phyloP scores from a whole-genome alignment of 345 rosid species.

The Salix arbutifolia region DNA sequence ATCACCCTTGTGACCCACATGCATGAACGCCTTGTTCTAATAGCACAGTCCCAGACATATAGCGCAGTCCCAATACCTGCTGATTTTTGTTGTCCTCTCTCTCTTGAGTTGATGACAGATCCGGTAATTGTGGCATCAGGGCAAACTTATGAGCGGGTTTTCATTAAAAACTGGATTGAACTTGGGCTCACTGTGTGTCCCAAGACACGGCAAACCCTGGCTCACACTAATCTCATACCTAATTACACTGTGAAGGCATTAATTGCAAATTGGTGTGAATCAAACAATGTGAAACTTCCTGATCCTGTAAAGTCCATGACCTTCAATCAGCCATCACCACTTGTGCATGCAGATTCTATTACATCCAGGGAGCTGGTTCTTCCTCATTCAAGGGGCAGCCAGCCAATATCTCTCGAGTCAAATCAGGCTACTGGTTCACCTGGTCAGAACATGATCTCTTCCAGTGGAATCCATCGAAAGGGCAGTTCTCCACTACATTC shows the following conservation, averaged over 20 bases:
- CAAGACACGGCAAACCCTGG: constrained; percentile 78
- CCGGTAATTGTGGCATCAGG: constrained; percentile 96
- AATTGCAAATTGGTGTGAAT: constrained; percentile 90
- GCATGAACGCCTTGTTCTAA: constrained; percentile 70
- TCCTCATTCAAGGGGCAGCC: constrained; percentile 32
- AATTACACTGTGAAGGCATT: constrained; percentile 94
- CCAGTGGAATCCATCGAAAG: constrained; percentile 40
- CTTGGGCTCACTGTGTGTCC: constrained; percentile 93
- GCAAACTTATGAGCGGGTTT: constrained; percentile 87
- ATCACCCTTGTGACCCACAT: constrained; percentile 59
- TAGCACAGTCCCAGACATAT: constrained; percentile 67
- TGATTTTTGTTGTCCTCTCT: constrained; percentile 96
- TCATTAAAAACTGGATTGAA: constrained; percentile 88
- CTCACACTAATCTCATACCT: constrained; percentile 79
- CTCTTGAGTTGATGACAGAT: constrained; percentile 95
- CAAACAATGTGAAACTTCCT: constrained; percentile 76
- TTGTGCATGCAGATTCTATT: constrained; percentile 47
- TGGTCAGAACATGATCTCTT: constrained; percentile 33
- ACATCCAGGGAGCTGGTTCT: constrained; percentile 27
- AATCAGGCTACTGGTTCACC: constrained; percentile 41
- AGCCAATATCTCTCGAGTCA: constrained; percentile 48
- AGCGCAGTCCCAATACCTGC: constrained; percentile 83
- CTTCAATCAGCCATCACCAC: constrained; percentile 55
- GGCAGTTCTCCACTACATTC: constrained; percentile 60
- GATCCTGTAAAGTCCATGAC: constrained; percentile 58